Evolutionary conservation across 2,329 filamentous ascomycete species (phyloP).

Genomic region (Drechslera avenae): DNA sequence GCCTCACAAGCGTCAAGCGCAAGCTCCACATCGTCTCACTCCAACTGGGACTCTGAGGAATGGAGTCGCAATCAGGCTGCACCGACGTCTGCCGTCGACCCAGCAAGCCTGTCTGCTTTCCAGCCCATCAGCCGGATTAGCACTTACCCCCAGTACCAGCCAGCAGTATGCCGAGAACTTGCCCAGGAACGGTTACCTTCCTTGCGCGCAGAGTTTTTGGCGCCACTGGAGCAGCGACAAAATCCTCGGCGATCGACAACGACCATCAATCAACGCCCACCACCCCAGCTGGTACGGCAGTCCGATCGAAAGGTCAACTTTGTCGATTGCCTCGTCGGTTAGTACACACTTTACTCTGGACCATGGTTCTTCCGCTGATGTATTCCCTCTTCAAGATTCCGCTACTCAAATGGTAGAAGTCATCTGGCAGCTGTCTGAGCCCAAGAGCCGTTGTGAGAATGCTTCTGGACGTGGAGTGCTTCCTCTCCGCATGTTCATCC

Average conservation of each 20-base stretch:
- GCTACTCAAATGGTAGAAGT: slow-evolving; percentile 96
- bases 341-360: slow-evolving; percentile 56
- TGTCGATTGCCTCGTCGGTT: slow-evolving; percentile 97
- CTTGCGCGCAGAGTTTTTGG: slow-evolving; percentile 49
- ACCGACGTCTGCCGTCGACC: slow-evolving; percentile 29
- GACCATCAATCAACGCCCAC: slow-evolving; percentile 63
- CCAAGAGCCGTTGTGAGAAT: slow-evolving; percentile 73
- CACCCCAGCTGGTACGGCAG: slow-evolving; percentile 81
- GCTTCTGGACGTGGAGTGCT: slow-evolving; percentile 73
- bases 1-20: slow-evolving; percentile 73
- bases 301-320: slow-evolving; percentile 92
- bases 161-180: slow-evolving; percentile 47
- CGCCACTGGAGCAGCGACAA: slow-evolving; percentile 67
- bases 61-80: slow-evolving; percentile 37
- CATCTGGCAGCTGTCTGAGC: slow-evolving; percentile 92
- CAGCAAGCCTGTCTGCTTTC: slow-evolving; percentile 30
- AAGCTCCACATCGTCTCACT: slow-evolving; percentile 64
- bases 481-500: slow-evolving; percentile 92
- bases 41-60: slow-evolving; percentile 54
- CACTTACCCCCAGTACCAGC: slow-evolving; percentile 46
- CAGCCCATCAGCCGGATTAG: slow-evolving; percentile 44
- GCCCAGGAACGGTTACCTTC: slow-evolving; percentile 40
- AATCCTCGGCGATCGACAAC: slow-evolving; percentile 64
- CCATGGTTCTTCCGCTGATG: slow-evolving; percentile 40
- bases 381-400: slow-evolving; percentile 69